phyloP scores from a whole-genome alignment of 2,329 filamentous ascomycete genomes.

The Fusarium sp. region DNA sequence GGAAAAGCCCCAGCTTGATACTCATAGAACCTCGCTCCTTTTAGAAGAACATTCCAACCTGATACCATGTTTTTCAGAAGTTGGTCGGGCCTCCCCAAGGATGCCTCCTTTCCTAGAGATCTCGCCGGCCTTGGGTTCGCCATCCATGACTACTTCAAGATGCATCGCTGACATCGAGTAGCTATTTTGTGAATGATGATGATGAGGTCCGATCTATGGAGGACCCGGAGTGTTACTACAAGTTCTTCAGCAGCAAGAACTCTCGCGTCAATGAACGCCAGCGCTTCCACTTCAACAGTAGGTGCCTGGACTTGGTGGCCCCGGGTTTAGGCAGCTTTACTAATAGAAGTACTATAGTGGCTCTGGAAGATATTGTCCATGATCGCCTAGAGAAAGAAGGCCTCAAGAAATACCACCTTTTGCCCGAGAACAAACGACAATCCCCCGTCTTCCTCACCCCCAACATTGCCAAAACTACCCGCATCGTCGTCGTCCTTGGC shows the following conservation, averaged over 20 bases:
- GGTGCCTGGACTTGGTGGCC: constrained; percentile 32
- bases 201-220: constrained; percentile 78
- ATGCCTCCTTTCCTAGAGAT: constrained; percentile 71
- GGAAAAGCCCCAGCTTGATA: not conserved
- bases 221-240: constrained; percentile 74
- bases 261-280: constrained; percentile 80
- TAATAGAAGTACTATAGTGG: constrained; percentile 57
- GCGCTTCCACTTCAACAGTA: constrained; percentile 77
- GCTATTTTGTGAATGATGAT: constrained; percentile 79
- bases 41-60: not conserved
- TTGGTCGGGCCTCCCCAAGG: constrained; percentile 72
- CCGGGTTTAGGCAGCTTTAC: not conserved
- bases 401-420: constrained; percentile 65
- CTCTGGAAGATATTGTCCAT: constrained; percentile 67
- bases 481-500: constrained; percentile 78
- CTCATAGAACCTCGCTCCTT: not conserved
- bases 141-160: not conserved
- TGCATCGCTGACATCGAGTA: constrained; percentile 44
- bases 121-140: constrained; percentile 75
- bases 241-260: constrained; percentile 77
- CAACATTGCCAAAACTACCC: constrained; percentile 63
- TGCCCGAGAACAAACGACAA: constrained; percentile 57
- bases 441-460: constrained; percentile 70
- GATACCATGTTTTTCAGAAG: constrained; percentile 75
- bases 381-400: constrained; percentile 68